These are phyloP conservation scores for Phytophthora macrochlamydospora DNA, from an alignment of 352 stramenopile species.

Conservation along the genomic window DNA sequence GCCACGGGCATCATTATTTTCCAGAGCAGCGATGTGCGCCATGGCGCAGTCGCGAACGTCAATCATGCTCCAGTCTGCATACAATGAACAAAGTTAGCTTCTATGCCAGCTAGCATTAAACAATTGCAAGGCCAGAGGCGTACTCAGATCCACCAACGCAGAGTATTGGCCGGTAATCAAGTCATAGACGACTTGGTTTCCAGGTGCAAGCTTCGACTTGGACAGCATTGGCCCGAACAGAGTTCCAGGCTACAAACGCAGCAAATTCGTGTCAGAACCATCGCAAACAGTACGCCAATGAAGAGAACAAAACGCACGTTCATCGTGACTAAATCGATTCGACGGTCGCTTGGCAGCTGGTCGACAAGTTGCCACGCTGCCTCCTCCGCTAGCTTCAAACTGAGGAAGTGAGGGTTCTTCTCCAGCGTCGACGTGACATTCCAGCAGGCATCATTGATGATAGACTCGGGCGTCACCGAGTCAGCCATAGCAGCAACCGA, in stretches of 20 bases:
- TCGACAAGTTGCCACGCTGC: slow-evolving; percentile 89
- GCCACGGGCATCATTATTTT: slow-evolving; percentile 83
- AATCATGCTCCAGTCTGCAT: slow-evolving; percentile 82
- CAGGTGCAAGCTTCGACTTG: slow-evolving; percentile 82
- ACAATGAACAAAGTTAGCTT: slow-evolving; percentile 2
- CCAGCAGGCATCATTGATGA: slow-evolving; percentile 87
- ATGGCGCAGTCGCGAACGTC: slow-evolving; percentile 85
- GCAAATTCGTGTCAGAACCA: slow-evolving; percentile 3
- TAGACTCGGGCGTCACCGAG: slow-evolving; percentile 71
- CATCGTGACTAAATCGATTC: slow-evolving; percentile 88
- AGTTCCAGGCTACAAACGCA: slow-evolving; percentile 59
- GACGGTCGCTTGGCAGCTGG: slow-evolving; percentile 77
- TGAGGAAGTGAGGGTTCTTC: slow-evolving; percentile 88
- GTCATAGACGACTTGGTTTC: slow-evolving; percentile 90
- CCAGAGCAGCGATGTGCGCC: slow-evolving; percentile 81
- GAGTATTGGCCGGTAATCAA: slow-evolving; percentile 88
- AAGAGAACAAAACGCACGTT: slow-evolving; percentile 53
- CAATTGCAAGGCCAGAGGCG: slow-evolving; percentile 5
- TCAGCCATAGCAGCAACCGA: slow-evolving; percentile 89
- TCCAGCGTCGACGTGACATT: slow-evolving; percentile 86
- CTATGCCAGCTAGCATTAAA: background rate
- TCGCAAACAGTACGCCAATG: background rate
- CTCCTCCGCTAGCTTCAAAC: slow-evolving; percentile 87
- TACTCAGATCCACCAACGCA: slow-evolving; percentile 85
- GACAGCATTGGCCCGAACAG: slow-evolving; percentile 83